phyloP scores from a whole-genome alignment of 768 basidiomycete species.

The Ramaria sp. region DNA sequence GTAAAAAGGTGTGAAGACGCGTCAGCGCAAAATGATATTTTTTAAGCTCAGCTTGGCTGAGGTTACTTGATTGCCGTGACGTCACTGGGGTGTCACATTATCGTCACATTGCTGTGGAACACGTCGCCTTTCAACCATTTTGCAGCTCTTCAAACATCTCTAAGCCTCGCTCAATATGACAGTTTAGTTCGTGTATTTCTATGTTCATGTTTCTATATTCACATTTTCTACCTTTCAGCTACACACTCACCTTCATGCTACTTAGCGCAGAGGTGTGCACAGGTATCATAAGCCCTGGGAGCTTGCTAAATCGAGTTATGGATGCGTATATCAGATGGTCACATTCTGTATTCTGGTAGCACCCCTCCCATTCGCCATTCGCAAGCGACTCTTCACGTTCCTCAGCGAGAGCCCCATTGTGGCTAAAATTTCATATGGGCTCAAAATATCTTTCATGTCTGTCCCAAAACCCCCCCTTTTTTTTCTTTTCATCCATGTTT shows the following conservation, averaged over 20 bases:
- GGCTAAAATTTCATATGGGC: slow-evolving; percentile 79
- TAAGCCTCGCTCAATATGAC: slow-evolving; percentile 27
- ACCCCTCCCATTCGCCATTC: slow-evolving; percentile 70
- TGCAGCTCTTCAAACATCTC: neutral
- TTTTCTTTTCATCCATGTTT: neutral
- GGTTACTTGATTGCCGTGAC: neutral
- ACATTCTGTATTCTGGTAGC: slow-evolving; percentile 79
- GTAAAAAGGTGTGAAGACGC: neutral
- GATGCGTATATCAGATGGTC: slow-evolving; percentile 39
- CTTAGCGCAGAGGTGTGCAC: slow-evolving; percentile 56
- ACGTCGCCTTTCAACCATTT: neutral
- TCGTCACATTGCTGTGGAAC: slow-evolving; percentile 9
- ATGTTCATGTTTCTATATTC: slow-evolving; percentile 3
- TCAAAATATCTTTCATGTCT: slow-evolving; percentile 93
- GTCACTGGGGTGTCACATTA: neutral
- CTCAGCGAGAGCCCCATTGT: slow-evolving; percentile 57
- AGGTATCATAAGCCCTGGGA: neutral
- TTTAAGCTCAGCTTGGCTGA: slow-evolving; percentile 1
- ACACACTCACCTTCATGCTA: slow-evolving; percentile 70
- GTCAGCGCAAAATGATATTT: neutral
- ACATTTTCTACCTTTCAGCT: slow-evolving; percentile 31
- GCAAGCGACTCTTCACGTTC: slow-evolving; percentile 61
- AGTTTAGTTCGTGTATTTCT: slow-evolving; percentile 28
- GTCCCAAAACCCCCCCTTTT: slow-evolving; percentile 20
- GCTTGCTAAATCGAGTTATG: neutral